Evolutionary conservation across 2,329 filamentous ascomycete species (phyloP).

Genomic region (Talaromyces albobiverticillius): DNA sequence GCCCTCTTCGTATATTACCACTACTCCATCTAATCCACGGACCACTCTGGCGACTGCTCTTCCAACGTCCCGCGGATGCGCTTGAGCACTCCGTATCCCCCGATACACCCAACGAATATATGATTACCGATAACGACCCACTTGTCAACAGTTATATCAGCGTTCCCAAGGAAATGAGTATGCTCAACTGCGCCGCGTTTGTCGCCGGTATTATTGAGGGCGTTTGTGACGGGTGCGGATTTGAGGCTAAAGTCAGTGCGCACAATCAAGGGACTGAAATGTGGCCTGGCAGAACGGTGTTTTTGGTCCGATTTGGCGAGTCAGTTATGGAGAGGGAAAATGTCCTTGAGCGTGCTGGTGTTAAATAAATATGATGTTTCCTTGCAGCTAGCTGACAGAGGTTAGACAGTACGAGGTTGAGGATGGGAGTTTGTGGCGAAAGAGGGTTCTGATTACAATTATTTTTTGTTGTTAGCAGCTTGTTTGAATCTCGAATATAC

Average conservation of each 20-base stretch:
- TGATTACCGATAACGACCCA: constrained; percentile 98
- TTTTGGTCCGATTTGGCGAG: constrained; percentile 87
- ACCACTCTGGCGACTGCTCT: constrained; percentile 87
- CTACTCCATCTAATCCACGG: constrained; percentile 95
- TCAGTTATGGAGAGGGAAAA: constrained; percentile 90
- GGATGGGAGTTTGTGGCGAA: neutral
- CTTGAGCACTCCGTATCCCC: constrained; percentile 84
- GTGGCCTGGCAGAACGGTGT: constrained; percentile 96
- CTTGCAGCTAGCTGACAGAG: neutral
- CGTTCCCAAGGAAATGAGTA: constrained; percentile 91
- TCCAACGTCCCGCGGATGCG: constrained; percentile 83
- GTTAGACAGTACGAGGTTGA: neutral
- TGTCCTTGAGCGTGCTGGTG: constrained; percentile 63
- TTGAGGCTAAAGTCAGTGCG: constrained; percentile 83
- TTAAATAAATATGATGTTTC: constrained; percentile 39
- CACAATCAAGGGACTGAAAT: constrained; percentile 74
- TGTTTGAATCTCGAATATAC: too few relatives aligned
- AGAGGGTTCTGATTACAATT: too few relatives aligned
- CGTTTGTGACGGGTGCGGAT: constrained; percentile 88
- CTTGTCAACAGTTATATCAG: constrained; percentile 92
- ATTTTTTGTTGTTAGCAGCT: too few relatives aligned
- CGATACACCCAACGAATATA: constrained; percentile 88
- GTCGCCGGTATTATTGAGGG: constrained; percentile 95
- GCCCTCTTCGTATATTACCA: constrained; percentile 83
- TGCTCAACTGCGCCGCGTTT: constrained; percentile 93